Percentiles rank a stretch among this genome's conserved stretches.
Conservation (phyloP, 306 rosid genomes). For the Sphenostylis stenocarpa region DNA sequence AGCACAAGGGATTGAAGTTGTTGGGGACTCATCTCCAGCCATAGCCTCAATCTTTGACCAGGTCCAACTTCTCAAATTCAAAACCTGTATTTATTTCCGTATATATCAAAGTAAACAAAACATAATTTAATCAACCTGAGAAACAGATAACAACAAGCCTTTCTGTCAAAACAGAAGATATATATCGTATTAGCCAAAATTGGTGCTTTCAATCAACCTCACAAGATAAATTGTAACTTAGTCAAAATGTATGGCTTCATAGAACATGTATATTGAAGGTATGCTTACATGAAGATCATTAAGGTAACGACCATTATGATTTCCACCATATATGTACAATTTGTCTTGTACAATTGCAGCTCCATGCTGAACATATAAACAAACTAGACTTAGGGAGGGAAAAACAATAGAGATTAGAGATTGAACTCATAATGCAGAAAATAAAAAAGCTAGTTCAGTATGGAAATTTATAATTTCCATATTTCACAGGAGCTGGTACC, state of each 20-base stretch:
- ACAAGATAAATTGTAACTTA: background rate
- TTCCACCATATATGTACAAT: conserved; percentile 95
- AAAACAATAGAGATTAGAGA: background rate
- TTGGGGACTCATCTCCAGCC: conserved; percentile 51
- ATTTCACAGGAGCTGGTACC: conserved; percentile 47
- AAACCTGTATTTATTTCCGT: conserved; percentile 56
- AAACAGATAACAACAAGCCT: background rate
- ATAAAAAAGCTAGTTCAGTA: conserved; percentile 8
- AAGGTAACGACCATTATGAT: conserved; percentile 97
- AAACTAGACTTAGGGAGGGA: conserved; percentile 32
- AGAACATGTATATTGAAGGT: conserved; percentile 18
- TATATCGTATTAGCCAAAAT: no score
- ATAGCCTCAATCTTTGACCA: conserved; percentile 84
- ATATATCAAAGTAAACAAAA: background rate
- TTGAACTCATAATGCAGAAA: conserved; percentile 10
- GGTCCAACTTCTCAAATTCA: conserved; percentile 89
- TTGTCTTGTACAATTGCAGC: conserved; percentile 84
- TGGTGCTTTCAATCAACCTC: conserved; percentile 4
- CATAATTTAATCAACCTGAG: conserved; percentile 10
- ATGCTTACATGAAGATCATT: conserved; percentile 82
- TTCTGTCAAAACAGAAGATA: background rate
- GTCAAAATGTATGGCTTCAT: conserved; percentile 6
- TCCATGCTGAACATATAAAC: conserved; percentile 72
- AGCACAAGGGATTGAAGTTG: conserved; percentile 64
- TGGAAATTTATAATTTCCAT: conserved; percentile 24